Evolutionary conservation across 1,139 yeast genomes (phyloP), one percentile per base, ranked within the genome.

Genomic region (Diutina rugosa): DNA sequence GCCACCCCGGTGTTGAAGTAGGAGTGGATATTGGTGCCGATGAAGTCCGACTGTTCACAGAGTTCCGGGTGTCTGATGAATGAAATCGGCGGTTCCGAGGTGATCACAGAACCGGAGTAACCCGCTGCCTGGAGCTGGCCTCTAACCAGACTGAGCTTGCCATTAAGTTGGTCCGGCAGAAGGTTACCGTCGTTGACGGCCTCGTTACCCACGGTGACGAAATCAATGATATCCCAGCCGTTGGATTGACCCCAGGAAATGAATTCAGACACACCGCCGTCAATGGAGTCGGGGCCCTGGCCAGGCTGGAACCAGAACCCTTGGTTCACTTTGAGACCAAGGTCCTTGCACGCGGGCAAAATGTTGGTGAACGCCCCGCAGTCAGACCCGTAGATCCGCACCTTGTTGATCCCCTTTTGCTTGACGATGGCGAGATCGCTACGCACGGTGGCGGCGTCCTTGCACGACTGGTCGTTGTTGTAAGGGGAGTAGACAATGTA

Each of bases 51-150:
- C 30, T 71, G 69, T 0, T 82, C 77, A 73, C 97, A 90, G 63
- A 90, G 77, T 26, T 69, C 70, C 9, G 96, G 90, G 66, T 86
- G 62, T 56, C 72, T 69, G 64, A 80, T 79, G 68, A 77, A 90
- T 18, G 84, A 70, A n/a, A 80, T 85, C 21, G 97, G 95, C 56
- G 96, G 96, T 68, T 90, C 97, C 56, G 96, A 82, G 32, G 96
- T 90, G 38, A 95, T 84, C 51, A 90, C 76, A 57, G 73, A 65
- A 55, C 97, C 97, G n/a, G 73, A 68, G 72, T 84, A 90, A 28
- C 97, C 97, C 30, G 89, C 91, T 56, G 67, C 69, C 58, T 72
- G 67, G 59, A 90, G 77, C 61, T 72, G 71, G 12, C 74, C 55
- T 67, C 83, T 86, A 56, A 88, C 95, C 8, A 81, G 70, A 2